Conservation (phyloP, 2,329 filamentous ascomycete genomes). For the Microascus cirrosus region DNA sequence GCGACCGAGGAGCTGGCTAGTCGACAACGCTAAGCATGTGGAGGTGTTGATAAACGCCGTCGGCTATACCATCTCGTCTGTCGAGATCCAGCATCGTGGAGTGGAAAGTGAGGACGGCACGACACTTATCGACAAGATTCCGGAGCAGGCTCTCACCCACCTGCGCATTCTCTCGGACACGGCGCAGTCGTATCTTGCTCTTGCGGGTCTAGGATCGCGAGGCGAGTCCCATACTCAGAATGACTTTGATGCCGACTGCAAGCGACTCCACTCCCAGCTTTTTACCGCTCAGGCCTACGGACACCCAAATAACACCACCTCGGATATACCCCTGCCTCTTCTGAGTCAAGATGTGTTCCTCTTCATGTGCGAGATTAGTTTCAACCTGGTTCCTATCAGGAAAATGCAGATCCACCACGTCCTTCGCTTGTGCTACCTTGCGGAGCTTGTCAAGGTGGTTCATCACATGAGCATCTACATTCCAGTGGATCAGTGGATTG, state of each 20-base stretch:
- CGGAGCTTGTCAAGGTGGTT: constrained; percentile 79
- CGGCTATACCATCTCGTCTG: constrained; percentile 75
- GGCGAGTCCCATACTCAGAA: constrained; percentile 49
- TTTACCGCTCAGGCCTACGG: constrained; percentile 51
- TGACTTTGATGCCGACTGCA: constrained; percentile 58
- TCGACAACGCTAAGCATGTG: constrained; percentile 30
- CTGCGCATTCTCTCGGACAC: constrained; percentile 84
- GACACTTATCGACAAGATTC: constrained; percentile 72
- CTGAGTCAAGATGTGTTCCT: constrained; percentile 62
- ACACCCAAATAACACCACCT: constrained; percentile 5
- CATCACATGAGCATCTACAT: constrained; percentile 46
- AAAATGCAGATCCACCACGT: constrained; percentile 68
- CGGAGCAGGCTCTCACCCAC: constrained; percentile 75
- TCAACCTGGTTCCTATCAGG: constrained; percentile 57
- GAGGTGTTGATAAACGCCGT: constrained; percentile 56
- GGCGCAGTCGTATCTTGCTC: constrained; percentile 69
- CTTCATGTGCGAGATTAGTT: constrained; percentile 70
- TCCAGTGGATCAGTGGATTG: constrained; percentile 35
- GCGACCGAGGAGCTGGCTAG: constrained; percentile 14
- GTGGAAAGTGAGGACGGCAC: constrained; percentile 61
- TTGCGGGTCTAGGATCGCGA: constrained; percentile 56
- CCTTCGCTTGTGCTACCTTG: constrained; percentile 76
- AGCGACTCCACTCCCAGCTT: constrained; percentile 64
- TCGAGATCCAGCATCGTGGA: constrained; percentile 87
- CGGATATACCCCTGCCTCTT: constrained; percentile 31